Evolutionary conservation across 768 basidiomycete genomes (phyloP).

Genomic region (Rhizopogon salebrosus): DNA sequence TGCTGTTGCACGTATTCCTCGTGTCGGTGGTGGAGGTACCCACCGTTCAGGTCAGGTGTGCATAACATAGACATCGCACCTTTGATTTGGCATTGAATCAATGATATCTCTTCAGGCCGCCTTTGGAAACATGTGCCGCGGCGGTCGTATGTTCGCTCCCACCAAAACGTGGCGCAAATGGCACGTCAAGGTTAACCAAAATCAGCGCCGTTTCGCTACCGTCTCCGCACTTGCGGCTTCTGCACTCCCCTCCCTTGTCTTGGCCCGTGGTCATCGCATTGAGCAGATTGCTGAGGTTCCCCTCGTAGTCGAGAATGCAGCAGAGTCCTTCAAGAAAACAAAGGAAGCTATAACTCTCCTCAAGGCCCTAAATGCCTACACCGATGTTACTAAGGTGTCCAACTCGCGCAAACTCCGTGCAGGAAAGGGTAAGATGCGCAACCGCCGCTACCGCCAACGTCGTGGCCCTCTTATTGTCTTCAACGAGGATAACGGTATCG

Average conservation of each 20-base stretch:
- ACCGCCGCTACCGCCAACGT: slow-evolving; percentile 94
- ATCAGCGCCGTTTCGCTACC: slow-evolving; percentile 96
- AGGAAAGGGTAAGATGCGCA: slow-evolving; percentile 96
- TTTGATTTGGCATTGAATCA: not conserved
- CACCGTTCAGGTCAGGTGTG: slow-evolving; percentile 92
- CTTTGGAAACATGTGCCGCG: slow-evolving; percentile 99
- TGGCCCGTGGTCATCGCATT: slow-evolving; percentile 98
- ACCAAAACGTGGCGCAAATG: slow-evolving; percentile 99
- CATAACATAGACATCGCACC: too few species aligned
- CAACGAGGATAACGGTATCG: slow-evolving; percentile 95
- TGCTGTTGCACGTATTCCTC: slow-evolving; percentile 99
- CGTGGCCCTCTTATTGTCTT: slow-evolving; percentile 97
- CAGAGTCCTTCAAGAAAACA: slow-evolving; percentile 92
- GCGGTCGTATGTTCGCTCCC: slow-evolving; percentile 99
- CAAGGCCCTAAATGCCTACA: slow-evolving; percentile 83
- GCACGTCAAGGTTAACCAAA: slow-evolving; percentile 99
- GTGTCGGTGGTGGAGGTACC: slow-evolving; percentile 98
- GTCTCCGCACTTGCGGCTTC: slow-evolving; percentile 98
- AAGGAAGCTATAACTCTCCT: slow-evolving; percentile 94
- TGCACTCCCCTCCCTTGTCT: slow-evolving; percentile 92
- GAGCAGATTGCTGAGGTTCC: slow-evolving; percentile 97
- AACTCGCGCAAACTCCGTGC: slow-evolving; percentile 96
- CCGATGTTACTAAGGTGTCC: slow-evolving; percentile 94
- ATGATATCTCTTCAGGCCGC: slow-evolving; percentile 59
- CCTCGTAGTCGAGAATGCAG: slow-evolving; percentile 73